Evolutionary conservation across 495 filamentous ascomycete genomes (phyloP).

Genomic region (Margaritispora aquatica): DNA sequence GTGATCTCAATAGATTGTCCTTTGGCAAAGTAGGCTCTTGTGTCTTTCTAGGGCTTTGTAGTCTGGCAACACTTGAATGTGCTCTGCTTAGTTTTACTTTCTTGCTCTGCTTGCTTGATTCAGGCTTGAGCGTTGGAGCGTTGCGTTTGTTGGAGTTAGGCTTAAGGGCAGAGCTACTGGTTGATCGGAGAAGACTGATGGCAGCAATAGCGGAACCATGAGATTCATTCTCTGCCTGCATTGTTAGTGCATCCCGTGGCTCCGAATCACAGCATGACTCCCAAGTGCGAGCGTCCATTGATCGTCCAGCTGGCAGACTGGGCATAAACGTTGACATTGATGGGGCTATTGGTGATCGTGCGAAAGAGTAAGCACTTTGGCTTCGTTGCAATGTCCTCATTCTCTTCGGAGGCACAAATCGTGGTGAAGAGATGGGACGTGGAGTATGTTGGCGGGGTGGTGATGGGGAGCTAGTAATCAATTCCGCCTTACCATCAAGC

Average conservation of each 20-base stretch:
- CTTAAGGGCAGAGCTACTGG: constrained; percentile 46
- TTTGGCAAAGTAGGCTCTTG: constrained; percentile 1
- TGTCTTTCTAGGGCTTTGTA: constrained; percentile 42
- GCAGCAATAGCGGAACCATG: constrained; percentile 64
- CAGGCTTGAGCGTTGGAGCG: constrained; percentile 37
- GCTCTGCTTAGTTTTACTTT: constrained; percentile 60
- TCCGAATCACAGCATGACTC: constrained; percentile 73
- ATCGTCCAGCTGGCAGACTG: constrained; percentile 54
- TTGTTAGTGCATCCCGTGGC: constrained; percentile 62
- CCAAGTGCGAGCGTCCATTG: constrained; percentile 78
- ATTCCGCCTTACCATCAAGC: constrained; percentile 75
- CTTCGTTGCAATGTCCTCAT: constrained; percentile 53
- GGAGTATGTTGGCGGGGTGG: constrained; percentile 47
- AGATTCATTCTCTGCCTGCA: constrained; percentile 65
- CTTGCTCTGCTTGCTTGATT: constrained; percentile 46
- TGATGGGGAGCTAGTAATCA: constrained; percentile 66
- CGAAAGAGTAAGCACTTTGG: constrained; percentile 47
- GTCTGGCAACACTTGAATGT: constrained; percentile 57
- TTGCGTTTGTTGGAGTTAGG: constrained; percentile 53
- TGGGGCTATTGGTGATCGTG: constrained; percentile 8
- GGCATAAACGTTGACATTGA: constrained; percentile 24
- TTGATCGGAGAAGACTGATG: constrained; percentile 65
- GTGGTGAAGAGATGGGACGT: constrained; percentile 9
- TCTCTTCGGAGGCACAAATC: constrained; percentile 42
- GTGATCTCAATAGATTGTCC: constrained; percentile 16